phyloP scores from a whole-genome alignment of 345 rosid species.

The Gossypioides kirkii region DNA sequence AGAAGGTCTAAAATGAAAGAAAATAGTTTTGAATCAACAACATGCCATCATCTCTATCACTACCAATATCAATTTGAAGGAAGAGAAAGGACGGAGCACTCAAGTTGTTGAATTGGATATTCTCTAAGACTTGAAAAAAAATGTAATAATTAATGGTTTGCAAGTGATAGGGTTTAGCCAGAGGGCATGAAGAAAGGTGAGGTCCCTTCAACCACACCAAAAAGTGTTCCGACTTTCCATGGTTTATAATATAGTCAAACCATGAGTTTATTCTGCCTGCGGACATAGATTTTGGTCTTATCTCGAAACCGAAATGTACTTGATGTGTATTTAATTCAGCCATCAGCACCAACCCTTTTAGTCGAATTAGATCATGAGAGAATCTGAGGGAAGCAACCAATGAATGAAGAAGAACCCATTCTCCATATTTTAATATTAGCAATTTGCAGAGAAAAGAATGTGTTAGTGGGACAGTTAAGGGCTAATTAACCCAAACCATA shows the following conservation, averaged over 20 bases:
- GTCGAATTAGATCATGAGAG: background rate
- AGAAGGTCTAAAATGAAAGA: background rate
- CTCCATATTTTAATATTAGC: conserved; percentile 14
- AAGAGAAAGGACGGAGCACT: background rate
- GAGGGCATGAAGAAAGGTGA: background rate
- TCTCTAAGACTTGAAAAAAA: background rate
- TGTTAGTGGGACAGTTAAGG: conserved; percentile 25
- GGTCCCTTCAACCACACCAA: background rate
- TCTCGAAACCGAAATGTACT: background rate
- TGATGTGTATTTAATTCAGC: background rate
- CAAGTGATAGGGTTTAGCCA: background rate
- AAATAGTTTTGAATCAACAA: conserved; percentile 1
- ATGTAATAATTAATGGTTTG: background rate
- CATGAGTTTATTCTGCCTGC: background rate
- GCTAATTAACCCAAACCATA: conserved; percentile 23
- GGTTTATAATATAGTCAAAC: conserved; percentile 1
- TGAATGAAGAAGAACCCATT: conserved; percentile 13
- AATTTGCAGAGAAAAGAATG: background rate
- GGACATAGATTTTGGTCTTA: background rate
- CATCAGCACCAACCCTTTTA: background rate
- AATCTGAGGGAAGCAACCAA: conserved; percentile 11
- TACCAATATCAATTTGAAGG: background rate
- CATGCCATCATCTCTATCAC: background rate
- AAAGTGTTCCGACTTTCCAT: background rate
- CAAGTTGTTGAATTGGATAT: background rate